Base-by-base conservation (phyloP, 164 flowering plant species). In the Vitis rupestris region DNA sequence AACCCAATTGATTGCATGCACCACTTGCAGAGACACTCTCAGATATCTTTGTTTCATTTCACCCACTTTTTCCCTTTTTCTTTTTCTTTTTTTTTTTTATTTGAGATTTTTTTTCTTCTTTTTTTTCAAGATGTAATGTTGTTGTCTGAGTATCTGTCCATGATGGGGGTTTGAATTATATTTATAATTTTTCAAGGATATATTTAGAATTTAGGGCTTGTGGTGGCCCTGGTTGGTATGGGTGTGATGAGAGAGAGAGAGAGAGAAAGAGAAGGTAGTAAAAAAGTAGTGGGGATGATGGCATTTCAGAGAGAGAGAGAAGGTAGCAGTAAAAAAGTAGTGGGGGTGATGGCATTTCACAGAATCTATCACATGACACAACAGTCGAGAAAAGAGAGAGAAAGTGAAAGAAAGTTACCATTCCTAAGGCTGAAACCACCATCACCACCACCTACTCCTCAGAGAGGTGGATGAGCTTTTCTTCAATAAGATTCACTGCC, bases 301-400 rank as follows among this genome's bases (percentile, higher is more conserved):
- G 44, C 6, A 37, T 37, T 37, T 60, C 71, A 75, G 53, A 61
- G 48, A 72, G 30, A 67, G 47, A 23, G 27, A 23, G 66, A 72
- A 61, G 49, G 68, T n/a, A 65, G 68, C 12, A 65, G 74, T 69
- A 64, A 74, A 69, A 65, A 37, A 75, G 76, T 29, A 71, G 67
- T 74, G 77, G 72, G 70, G 75, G 30, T 15, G n/a, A 68, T 37
- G 44, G 44, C 6, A 37, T 69, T 50, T 61, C 78, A 68, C 73
- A 71, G 76, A 75, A 70, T 79, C 78, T 65, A 66, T 75, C 76
- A 73, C 76, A 67, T 72, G 76, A 74, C 76, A 57, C 73, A 57
- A 17, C 76, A 75, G 74, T 66, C 76, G 68, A 75, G 63, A 49
- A 37, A 17, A 30, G 16, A 1, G 54, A 59, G 29, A 54, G 49